Conservation (phyloP, 1,284 basidiomycete genomes). For the Moniliella sp. region DNA sequence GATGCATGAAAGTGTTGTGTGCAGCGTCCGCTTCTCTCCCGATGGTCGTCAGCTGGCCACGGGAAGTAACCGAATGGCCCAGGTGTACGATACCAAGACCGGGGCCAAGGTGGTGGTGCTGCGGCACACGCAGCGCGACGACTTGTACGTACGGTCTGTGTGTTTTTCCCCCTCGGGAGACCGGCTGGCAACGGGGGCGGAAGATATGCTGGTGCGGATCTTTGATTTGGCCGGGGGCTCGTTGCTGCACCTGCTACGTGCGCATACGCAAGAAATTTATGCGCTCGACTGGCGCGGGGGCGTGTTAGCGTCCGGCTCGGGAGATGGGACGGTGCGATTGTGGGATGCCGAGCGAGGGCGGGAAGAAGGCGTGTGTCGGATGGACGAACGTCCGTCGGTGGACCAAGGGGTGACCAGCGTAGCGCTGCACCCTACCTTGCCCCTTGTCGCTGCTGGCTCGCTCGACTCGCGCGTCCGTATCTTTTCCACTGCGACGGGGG, state of each 20-base stretch:
- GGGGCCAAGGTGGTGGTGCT: too few relatives aligned
- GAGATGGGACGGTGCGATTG: constrained; percentile 67
- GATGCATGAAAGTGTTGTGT: too few relatives aligned
- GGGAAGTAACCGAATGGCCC: too few relatives aligned
- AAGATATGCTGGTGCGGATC: constrained; percentile 28
- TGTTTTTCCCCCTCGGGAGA: too few relatives aligned
- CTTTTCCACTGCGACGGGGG: constrained; percentile 57
- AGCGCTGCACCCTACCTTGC: constrained; percentile 57
- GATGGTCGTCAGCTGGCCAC: constrained; percentile 29
- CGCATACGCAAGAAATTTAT: constrained; percentile 78
- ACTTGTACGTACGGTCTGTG: too few relatives aligned
- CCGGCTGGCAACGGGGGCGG: too few relatives aligned
- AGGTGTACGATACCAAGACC: too few relatives aligned
- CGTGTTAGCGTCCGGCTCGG: constrained; percentile 65
- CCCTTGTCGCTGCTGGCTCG: constrained; percentile 57
- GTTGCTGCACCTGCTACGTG: constrained; percentile 46
- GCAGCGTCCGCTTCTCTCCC: constrained; percentile 29
- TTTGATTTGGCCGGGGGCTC: constrained; percentile 59
- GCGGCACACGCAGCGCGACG: too few relatives aligned
- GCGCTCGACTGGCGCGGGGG: constrained; percentile 64
- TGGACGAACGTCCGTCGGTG: constrained; percentile 39
- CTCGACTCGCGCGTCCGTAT: constrained; percentile 65
- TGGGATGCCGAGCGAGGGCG: constrained; percentile 55
- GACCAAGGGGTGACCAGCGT: constrained; percentile 55
- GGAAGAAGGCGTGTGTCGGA: constrained; percentile 18